A percentile compares a stretch with the other conserved stretches of the same genome.
phyloP scores from a whole-genome alignment of 352 stramenopile genomes.

The Phytophthora sojae region DNA sequence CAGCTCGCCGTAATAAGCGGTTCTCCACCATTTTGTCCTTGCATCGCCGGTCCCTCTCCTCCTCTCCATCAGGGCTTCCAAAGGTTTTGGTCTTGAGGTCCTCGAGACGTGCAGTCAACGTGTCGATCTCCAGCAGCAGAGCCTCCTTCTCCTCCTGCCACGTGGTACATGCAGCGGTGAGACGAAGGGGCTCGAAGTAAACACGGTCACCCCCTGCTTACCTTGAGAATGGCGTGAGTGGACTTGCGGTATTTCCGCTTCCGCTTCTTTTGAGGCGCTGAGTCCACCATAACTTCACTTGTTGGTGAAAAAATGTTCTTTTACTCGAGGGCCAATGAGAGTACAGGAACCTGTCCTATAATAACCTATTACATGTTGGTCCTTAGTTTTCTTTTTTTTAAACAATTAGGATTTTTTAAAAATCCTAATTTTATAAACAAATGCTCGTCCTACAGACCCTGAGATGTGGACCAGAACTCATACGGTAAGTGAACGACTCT shows the following conservation, averaged over 20 bases:
- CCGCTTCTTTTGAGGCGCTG: constrained; percentile 18
- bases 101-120: constrained; percentile 22
- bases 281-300: neutral
- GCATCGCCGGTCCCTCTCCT: constrained; percentile 13
- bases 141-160: constrained; percentile 40
- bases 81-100: constrained; percentile 35
- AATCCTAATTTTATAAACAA: too few relatives aligned
- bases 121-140: constrained; percentile 15
- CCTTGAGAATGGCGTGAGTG: constrained; percentile 18
- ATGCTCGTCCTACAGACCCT: neutral
- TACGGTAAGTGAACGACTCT: neutral
- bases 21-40: constrained; percentile 29
- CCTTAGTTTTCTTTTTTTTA: too few relatives aligned
- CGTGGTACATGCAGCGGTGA: neutral
- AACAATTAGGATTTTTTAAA: too few relatives aligned
- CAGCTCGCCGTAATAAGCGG: constrained; percentile 15
- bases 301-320: too few relatives aligned
- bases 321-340: too few relatives aligned
- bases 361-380: too few relatives aligned
- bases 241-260: constrained; percentile 35
- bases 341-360: too few relatives aligned
- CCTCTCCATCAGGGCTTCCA: constrained; percentile 16
- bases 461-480: too few relatives aligned
- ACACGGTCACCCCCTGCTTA: constrained; percentile 13
- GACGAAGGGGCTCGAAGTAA: constrained; percentile 1